Percentiles rank a stretch among this genome's conserved stretches.
These are phyloP conservation scores for Paraglomus occultum DNA, from an alignment of 192 early-diverging fungal genomes.

Conservation along the genomic window DNA sequence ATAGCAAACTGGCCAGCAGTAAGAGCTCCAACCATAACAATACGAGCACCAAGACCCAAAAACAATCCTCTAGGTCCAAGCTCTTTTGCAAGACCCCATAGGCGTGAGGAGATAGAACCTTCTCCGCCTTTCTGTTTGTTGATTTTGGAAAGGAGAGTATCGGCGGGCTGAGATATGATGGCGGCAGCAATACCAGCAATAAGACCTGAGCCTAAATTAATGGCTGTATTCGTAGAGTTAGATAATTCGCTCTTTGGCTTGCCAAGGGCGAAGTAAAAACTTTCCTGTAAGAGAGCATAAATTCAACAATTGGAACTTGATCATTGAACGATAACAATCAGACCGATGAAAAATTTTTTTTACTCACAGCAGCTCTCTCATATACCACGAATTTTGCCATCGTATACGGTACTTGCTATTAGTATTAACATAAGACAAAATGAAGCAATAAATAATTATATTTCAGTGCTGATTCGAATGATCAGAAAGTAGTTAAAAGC, in stretches of 20 bases:
- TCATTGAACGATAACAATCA: not conserved
- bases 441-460: not conserved
- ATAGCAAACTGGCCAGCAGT: slow-evolving; percentile 70
- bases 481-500: not conserved
- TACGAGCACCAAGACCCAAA: slow-evolving; percentile 63
- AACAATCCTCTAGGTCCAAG: slow-evolving; percentile 58
- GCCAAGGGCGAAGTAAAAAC: slow-evolving; percentile 43
- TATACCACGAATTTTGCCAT: slow-evolving; percentile 78
- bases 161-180: slow-evolving; percentile 66
- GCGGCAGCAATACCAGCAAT: slow-evolving; percentile 69
- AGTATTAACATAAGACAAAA: not conserved
- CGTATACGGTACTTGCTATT: slow-evolving; percentile 71
- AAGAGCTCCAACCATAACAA: slow-evolving; percentile 66
- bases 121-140: slow-evolving; percentile 66
- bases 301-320: not conserved
- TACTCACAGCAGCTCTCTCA: slow-evolving; percentile 48
- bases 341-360: slow-evolving; percentile 2
- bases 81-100: slow-evolving; percentile 49
- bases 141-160: slow-evolving; percentile 70
- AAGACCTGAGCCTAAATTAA: slow-evolving; percentile 58
- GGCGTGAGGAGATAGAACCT: slow-evolving; percentile 57
- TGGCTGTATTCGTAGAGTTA: slow-evolving; percentile 41
- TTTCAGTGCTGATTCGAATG: not conserved
- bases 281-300: slow-evolving; percentile 36
- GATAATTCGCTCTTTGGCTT: slow-evolving; percentile 49